Evolutionary conservation across 495 filamentous ascomycete species (phyloP).

Genomic region (Immersiella caudata): DNA sequence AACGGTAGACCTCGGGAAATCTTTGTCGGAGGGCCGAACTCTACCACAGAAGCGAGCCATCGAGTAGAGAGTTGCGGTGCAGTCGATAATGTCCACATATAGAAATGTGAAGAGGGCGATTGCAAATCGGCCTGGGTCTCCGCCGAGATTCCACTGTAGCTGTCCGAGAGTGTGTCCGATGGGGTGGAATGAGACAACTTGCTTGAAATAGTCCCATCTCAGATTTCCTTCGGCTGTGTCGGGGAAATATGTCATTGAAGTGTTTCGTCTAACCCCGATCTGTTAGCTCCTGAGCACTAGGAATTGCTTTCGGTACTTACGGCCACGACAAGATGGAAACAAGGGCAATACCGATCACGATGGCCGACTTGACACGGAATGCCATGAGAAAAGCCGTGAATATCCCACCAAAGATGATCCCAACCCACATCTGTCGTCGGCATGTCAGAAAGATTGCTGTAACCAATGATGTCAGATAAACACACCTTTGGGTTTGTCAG

Average conservation of each 20-base stretch:
- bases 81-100: constrained; percentile 80
- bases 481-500: constrained; percentile 69
- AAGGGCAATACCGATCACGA: constrained; percentile 78
- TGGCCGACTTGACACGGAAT: constrained; percentile 76
- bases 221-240: constrained; percentile 64
- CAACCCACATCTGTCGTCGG: constrained; percentile 66
- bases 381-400: constrained; percentile 77
- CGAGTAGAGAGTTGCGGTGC: constrained; percentile 69
- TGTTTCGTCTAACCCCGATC: constrained; percentile 56
- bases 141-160: constrained; percentile 66
- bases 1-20: constrained; percentile 68
- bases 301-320: constrained; percentile 32
- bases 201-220: constrained; percentile 75
- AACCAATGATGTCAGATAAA: neutral
- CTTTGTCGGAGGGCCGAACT: constrained; percentile 56
- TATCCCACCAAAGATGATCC: constrained; percentile 76
- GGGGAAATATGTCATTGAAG: constrained; percentile 78
- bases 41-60: constrained; percentile 79
- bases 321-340: constrained; percentile 86
- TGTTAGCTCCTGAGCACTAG: neutral
- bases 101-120: constrained; percentile 82
- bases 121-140: constrained; percentile 62
- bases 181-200: constrained; percentile 76
- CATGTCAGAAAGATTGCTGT: constrained; percentile 28
- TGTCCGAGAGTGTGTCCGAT: constrained; percentile 66